These are phyloP conservation scores for Calycina marina DNA, from an alignment of 2,329 filamentous ascomycete species.

Conservation along the genomic window DNA sequence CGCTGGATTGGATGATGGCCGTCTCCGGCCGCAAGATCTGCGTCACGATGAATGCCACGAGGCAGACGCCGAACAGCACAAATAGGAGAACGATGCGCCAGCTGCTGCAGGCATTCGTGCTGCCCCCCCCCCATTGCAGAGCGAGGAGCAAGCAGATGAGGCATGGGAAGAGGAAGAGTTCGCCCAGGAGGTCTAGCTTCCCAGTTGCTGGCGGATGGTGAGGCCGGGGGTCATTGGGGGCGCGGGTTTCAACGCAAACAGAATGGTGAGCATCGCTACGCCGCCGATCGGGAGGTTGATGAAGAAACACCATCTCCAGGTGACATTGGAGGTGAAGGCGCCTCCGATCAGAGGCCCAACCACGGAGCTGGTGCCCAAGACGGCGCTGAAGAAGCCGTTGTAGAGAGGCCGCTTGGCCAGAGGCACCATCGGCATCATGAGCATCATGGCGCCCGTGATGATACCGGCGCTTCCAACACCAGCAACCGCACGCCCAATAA, in stretches of 20 bases:
- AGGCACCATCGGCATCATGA: conserved; percentile 23
- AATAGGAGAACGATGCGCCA: too few relatives aligned
- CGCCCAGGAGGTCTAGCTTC: conserved; percentile 25
- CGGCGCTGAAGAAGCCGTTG: conserved; percentile 21
- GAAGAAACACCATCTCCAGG: conserved; percentile 25
- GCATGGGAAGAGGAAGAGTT: conserved; percentile 19
- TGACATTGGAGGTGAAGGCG: conserved; percentile 23
- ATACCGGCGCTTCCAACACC: conserved; percentile 21
- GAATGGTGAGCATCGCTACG: conserved; percentile 22
- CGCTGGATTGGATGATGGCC: too few relatives aligned
- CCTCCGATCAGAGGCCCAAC: conserved; percentile 23
- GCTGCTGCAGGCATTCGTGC: too few relatives aligned
- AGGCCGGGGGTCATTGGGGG: too few relatives aligned
- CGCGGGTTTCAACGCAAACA: conserved; percentile 25
- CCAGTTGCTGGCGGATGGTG: too few relatives aligned
- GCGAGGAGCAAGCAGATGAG: too few relatives aligned
- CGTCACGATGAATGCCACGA: too few relatives aligned
- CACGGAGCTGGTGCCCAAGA: too few relatives aligned
- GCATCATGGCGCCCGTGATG: conserved; percentile 27
- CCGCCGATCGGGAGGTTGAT: conserved; percentile 23
- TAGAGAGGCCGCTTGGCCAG: conserved; percentile 10
- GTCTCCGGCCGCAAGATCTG: too few relatives aligned
- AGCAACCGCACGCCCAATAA: conserved; percentile 22
- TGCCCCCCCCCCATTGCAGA: too few relatives aligned
- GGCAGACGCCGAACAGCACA: too few relatives aligned